Evolutionary conservation across 768 basidiomycete species (phyloP), one percentile per base, ranked within the genome.

Genomic region (Podaxis pistillaris): DNA sequence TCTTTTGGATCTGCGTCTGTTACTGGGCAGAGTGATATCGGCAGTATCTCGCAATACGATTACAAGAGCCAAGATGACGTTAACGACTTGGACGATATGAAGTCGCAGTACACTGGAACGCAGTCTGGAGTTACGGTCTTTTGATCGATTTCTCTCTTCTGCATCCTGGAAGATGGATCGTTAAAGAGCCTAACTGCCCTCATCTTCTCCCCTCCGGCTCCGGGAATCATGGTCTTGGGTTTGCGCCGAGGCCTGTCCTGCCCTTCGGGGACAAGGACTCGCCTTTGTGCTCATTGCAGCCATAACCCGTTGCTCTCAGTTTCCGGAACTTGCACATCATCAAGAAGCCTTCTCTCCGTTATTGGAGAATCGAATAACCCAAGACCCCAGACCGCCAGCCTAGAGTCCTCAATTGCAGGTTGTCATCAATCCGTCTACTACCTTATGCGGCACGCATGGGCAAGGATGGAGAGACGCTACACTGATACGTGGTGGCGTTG

Each of bases 21-120:
- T 37, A 79, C 90, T 8, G 91, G 91, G 11, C 79, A 85, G 36
- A 90, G 88, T 60, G 93, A 94, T 68, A 75, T 90, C 70, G 93
- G 91, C 49, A 91, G 90, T 71, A 71, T 92, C 65, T 90, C 89
- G 44, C 86, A 84, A 69, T 85, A 93, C 70, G 84, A 85, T 66
- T 94, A 94, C 76, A 94, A 94, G 85, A 93, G 91, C 69, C 93
- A 94, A 73, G 93, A 94, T 70, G 93, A 91, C 63, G 81, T 82
- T 49, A 82, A 79, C 33, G 93, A 94, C 70, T 72, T 86, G 70
- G 93, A 94, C 71, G 93, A 95, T 72, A 86, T 94, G 83, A 91
- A 93, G 78, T 89, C 87, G 61, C 93, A 95, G 74, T 94, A 94
- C 72, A 79, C 90, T 7, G 90, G 89, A 28, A 93, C 91, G 15